These are phyloP conservation scores for Crithidia fasciculata DNA, from an alignment of 208 protist species.

Conservation along the genomic window DNA sequence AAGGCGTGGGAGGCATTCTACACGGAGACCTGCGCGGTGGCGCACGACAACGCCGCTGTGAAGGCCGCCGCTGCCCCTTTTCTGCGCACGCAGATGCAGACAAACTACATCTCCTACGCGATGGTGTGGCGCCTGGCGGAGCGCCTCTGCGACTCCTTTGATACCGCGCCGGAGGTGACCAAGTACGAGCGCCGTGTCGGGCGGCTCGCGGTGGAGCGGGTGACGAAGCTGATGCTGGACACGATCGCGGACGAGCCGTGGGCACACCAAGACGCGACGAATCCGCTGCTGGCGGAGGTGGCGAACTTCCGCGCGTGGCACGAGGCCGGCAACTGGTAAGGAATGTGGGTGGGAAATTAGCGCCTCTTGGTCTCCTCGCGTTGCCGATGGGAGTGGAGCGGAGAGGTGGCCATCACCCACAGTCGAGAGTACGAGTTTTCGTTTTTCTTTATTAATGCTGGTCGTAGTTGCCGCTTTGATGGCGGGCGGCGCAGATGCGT, in stretches of 20 bases:
- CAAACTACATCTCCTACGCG: slow-evolving; percentile 81
- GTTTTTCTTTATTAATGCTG: too few species aligned
- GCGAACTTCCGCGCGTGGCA: slow-evolving; percentile 89
- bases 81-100: slow-evolving; percentile 76
- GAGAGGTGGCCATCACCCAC: too few species aligned
- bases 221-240: slow-evolving; percentile 89
- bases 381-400: too few species aligned
- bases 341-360: too few species aligned
- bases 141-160: slow-evolving; percentile 73
- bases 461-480: too few species aligned
- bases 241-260: slow-evolving; percentile 88
- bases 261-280: slow-evolving; percentile 75
- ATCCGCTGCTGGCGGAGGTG: slow-evolving; percentile 76
- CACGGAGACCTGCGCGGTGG: slow-evolving; percentile 62
- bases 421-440: too few species aligned
- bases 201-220: slow-evolving; percentile 73
- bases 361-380: too few species aligned
- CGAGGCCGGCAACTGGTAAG: slow-evolving; percentile 88
- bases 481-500: too few species aligned
- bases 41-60: slow-evolving; percentile 76
- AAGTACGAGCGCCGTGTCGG: slow-evolving; percentile 59
- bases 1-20: slow-evolving; percentile 77
- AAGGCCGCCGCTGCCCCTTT: slow-evolving; percentile 65
- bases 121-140: slow-evolving; percentile 90
- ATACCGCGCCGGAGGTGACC: slow-evolving; percentile 33